Conservation (phyloP, 768 basidiomycete species). For the Leccinum truebloodii region DNA sequence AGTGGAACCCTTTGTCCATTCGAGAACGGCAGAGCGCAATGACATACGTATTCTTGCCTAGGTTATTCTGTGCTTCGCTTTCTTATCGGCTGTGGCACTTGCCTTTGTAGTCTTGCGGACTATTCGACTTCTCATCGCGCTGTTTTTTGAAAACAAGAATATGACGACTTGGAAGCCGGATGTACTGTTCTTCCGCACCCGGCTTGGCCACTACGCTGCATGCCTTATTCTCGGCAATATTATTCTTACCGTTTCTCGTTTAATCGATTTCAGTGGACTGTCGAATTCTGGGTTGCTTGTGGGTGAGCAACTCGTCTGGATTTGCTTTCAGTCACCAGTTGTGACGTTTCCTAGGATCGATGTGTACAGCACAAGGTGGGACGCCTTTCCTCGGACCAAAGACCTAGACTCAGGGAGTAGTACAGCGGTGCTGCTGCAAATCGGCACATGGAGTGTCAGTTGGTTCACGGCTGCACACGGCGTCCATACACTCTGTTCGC, state of each 20-base stretch:
- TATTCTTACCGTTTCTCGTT: constrained; percentile 51
- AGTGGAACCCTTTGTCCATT: constrained; percentile 9
- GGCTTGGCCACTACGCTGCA: constrained; percentile 67
- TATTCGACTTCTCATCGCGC: constrained; percentile 45
- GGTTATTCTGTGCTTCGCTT: constrained; percentile 53
- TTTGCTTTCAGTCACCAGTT: background rate
- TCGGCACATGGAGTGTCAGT: constrained; percentile 49
- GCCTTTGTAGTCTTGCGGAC: constrained; percentile 49
- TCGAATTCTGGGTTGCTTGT: constrained; percentile 42
- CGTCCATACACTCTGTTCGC: constrained; percentile 66
- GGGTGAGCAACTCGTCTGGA: constrained; percentile 38
- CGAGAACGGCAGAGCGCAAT: background rate
- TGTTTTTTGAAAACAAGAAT: constrained; percentile 29
- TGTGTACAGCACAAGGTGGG: constrained; percentile 64
- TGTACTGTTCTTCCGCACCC: constrained; percentile 68
- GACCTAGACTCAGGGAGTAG: background rate
- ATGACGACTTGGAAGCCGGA: constrained; percentile 39
- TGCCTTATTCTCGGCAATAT: constrained; percentile 63
- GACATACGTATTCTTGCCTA: constrained; percentile 10
- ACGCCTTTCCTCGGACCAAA: background rate
- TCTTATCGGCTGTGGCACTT: constrained; percentile 55
- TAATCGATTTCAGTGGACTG: constrained; percentile 56
- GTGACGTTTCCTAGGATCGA: constrained; percentile 36
- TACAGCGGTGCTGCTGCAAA: constrained; percentile 57
- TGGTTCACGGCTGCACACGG: constrained; percentile 57